Evolutionary conservation across 2,329 filamentous ascomycete species (phyloP), one percentile per base, ranked within the genome.

Genomic region (Calonectria pteridis): DNA sequence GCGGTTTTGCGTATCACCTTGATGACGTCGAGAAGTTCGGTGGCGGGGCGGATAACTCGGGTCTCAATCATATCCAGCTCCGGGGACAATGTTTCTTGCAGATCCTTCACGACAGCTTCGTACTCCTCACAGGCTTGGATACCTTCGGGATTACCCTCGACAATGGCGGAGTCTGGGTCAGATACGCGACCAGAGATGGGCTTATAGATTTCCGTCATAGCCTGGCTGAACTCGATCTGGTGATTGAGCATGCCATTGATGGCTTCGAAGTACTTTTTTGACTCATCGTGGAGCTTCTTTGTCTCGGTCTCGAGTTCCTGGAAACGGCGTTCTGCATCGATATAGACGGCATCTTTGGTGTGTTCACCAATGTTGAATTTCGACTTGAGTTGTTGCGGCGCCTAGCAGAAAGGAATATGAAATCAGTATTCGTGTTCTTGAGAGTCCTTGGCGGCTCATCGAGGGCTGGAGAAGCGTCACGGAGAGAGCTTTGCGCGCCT

Each of bases 21-120:
- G 88, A 99, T 95, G 76, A 99, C 94, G 81, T 97, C 95, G 76
- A 98, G 89, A 75, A 99, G 90, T 85, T 99, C 96, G 82, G 97
- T 95, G 13, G 97, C 96, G 4, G 97, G 97, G 78, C 93, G 94
- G 82, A 99, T 96, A 59, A 99, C 92, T 76, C 97, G 91, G 67
- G 91, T 92, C 82, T 99, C 95, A 81, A 99, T 98, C 95, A 98
- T 98, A 83, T 99, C 97, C 78, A 99, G 89, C 86, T 99, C 97
- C 0, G 97, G 97, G 67, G 93, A 90, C 72, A 99, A 88, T 4
- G 95, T 97, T 71, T 94, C 94, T 82, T 98, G 95, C 72, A 99
- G 88, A 75, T 98, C 96, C 78, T 93, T 92, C 76, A 98, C 96
- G 65, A 98, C 94, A 4, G 89, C 89, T 86, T 98, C 95, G 86